A percentile compares a stretch with the other conserved stretches of the same genome.
These are phyloP conservation scores for Plasmodium gallinaceum DNA, from an alignment of 169 alveolate genomes.

Conservation along the genomic window DNA sequence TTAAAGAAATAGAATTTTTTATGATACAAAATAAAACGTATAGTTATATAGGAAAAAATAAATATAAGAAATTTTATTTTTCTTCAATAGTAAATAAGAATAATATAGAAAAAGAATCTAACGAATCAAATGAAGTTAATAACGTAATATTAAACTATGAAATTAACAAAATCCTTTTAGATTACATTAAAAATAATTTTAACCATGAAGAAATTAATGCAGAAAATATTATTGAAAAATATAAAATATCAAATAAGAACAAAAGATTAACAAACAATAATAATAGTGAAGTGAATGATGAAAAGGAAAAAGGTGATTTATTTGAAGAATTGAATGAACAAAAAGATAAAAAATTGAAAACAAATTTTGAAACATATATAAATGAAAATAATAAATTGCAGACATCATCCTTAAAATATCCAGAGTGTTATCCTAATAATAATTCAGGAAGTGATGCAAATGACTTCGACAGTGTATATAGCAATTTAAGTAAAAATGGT, in stretches of 20 bases:
- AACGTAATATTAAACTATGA: conserved; percentile 14
- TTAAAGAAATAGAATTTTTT: conserved; percentile 22
- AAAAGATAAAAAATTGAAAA: conserved; percentile 46
- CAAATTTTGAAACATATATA: not conserved
- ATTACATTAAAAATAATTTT: conserved; percentile 47
- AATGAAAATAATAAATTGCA: not conserved
- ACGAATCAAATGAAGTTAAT: conserved; percentile 10
- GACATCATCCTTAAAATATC: not conserved
- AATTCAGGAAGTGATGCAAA: not conserved
- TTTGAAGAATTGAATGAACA: not conserved
- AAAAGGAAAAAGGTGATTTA: not conserved
- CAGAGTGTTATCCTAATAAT: not conserved
- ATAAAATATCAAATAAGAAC: not conserved
- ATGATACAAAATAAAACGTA: conserved; percentile 35
- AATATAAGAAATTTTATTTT: conserved; percentile 18
- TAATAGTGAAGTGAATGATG: not conserved
- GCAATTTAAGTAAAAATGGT: too few relatives aligned
- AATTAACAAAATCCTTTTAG: conserved; percentile 2
- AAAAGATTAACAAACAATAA: not conserved
- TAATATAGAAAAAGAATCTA: not conserved
- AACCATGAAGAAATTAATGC: conserved; percentile 1
- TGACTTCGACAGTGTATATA: not conserved
- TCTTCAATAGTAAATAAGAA: conserved; percentile 21
- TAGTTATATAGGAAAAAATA: not conserved
- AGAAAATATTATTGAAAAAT: conserved; percentile 25